Conservation (phyloP, 208 protist species). For the Acanthamoeba healyi region DNA sequence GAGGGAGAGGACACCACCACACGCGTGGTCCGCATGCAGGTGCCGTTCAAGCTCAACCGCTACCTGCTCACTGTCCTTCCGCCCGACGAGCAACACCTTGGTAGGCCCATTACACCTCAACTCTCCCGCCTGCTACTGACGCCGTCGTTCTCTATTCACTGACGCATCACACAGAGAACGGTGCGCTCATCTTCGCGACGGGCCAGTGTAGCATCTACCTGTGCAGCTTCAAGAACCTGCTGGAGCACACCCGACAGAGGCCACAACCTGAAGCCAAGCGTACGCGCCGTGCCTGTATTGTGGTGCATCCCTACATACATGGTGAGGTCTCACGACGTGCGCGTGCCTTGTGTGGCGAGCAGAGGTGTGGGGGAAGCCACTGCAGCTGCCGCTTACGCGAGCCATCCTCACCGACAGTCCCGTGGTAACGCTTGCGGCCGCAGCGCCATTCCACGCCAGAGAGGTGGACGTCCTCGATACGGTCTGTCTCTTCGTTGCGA, state of each 20-base stretch:
- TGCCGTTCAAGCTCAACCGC: constrained; percentile 36
- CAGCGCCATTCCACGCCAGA: not conserved
- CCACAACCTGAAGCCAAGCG: not conserved
- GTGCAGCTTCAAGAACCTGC: not conserved
- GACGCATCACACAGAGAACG: not conserved
- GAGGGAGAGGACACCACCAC: not conserved
- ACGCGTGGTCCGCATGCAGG: not conserved
- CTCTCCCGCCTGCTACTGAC: too few relatives aligned
- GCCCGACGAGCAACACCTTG: constrained; percentile 8
- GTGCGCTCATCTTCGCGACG: constrained; percentile 28
- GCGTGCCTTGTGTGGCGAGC: not conserved
- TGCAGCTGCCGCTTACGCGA: constrained; percentile 11
- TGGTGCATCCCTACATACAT: too few relatives aligned
- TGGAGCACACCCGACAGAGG: not conserved
- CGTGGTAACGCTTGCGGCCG: not conserved
- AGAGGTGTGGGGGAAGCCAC: constrained; percentile 59
- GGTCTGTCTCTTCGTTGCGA: constrained; percentile 35
- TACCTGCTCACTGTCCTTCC: constrained; percentile 4
- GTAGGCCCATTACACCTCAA: too few relatives aligned
- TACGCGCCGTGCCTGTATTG: not conserved
- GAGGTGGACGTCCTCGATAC: constrained; percentile 54
- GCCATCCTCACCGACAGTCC: constrained; percentile 46
- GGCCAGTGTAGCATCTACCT: constrained; percentile 31
- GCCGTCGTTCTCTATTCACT: not conserved
- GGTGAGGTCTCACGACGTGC: too few relatives aligned